These are phyloP conservation scores for Cardiospermum halicacabum DNA, from an alignment of 345 rosid genomes.

Conservation along the genomic window DNA sequence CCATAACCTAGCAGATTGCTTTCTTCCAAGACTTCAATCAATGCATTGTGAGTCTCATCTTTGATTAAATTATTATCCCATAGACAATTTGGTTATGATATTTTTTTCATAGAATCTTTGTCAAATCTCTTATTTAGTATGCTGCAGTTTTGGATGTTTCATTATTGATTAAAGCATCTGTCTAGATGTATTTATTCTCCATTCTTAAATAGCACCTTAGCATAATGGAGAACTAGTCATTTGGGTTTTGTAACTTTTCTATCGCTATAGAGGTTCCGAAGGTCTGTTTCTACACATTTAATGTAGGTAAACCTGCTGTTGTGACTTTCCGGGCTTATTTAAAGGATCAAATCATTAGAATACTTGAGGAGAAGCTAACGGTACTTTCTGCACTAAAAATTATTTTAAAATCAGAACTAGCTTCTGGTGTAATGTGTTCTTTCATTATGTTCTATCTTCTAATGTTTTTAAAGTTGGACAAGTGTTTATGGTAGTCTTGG, in stretches of 20 bases:
- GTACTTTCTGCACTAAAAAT: too few relatives aligned
- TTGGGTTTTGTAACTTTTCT: not conserved
- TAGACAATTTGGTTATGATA: not conserved
- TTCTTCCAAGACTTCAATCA: conserved; percentile 79
- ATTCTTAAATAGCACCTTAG: not conserved
- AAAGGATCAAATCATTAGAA: conserved; percentile 64
- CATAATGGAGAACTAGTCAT: not conserved
- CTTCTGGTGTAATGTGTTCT: too few relatives aligned
- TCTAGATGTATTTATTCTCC: not conserved
- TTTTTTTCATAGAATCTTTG: not conserved
- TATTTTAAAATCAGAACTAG: too few relatives aligned
- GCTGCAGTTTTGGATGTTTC: not conserved
- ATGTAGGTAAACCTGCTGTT: conserved; percentile 75
- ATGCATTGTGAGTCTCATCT: conserved; percentile 56
- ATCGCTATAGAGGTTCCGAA: conserved; percentile 4
- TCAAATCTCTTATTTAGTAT: not conserved
- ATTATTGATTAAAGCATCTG: not conserved
- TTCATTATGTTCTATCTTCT: too few relatives aligned
- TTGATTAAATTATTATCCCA: not conserved
- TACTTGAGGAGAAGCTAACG: conserved; percentile 76
- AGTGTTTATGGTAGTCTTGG: too few relatives aligned
- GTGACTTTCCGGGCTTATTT: conserved; percentile 79
- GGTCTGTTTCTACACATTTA: conserved; percentile 1
- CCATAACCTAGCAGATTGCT: conserved; percentile 84
- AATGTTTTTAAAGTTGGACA: too few relatives aligned